Evolutionary conservation across 2,329 filamentous ascomycete species (phyloP).

Genomic region (Xylaria multiplex): DNA sequence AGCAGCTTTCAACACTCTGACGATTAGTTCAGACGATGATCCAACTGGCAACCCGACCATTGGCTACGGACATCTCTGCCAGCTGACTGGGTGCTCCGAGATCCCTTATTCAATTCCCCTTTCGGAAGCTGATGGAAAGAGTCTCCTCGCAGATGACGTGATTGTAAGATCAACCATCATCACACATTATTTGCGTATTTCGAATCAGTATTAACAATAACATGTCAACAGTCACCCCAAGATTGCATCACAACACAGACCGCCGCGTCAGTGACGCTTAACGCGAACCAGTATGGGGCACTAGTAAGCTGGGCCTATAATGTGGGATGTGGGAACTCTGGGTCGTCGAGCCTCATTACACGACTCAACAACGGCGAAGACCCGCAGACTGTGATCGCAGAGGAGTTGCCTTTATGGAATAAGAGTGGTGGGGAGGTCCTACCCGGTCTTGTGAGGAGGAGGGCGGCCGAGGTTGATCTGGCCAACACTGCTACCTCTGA

Average conservation of each 20-base stretch:
- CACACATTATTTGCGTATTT: background rate
- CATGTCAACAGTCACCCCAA: slow-evolving; percentile 11
- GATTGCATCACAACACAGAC: slow-evolving; percentile 26
- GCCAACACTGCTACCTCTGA: slow-evolving; percentile 18
- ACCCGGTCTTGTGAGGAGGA: slow-evolving; percentile 15
- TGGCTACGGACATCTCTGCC: slow-evolving; percentile 31
- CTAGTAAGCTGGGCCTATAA: slow-evolving; percentile 29
- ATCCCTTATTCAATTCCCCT: slow-evolving; percentile 27
- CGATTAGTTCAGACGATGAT: slow-evolving; percentile 12
- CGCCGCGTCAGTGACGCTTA: slow-evolving; percentile 10
- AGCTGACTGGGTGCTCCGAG: slow-evolving; percentile 25
- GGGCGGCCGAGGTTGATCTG: slow-evolving; percentile 24
- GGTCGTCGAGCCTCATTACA: slow-evolving; percentile 17
- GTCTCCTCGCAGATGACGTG: slow-evolving; percentile 24
- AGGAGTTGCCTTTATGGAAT: slow-evolving; percentile 22
- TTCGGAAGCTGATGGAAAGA: slow-evolving; percentile 27
- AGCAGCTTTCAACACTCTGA: background rate
- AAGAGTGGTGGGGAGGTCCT: slow-evolving; percentile 23
- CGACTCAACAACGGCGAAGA: slow-evolving; percentile 28
- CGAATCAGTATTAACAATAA: background rate
- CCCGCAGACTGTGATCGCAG: slow-evolving; percentile 21
- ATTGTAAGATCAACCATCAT: slow-evolving; percentile 15
- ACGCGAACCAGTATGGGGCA: slow-evolving; percentile 28
- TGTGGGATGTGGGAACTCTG: slow-evolving; percentile 23
- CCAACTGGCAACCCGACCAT: slow-evolving; percentile 26